Evolutionary conservation across 495 filamentous ascomycete species (phyloP), one percentile per base, ranked within the genome.

Genomic region (Penicillium atrosanguineum): DNA sequence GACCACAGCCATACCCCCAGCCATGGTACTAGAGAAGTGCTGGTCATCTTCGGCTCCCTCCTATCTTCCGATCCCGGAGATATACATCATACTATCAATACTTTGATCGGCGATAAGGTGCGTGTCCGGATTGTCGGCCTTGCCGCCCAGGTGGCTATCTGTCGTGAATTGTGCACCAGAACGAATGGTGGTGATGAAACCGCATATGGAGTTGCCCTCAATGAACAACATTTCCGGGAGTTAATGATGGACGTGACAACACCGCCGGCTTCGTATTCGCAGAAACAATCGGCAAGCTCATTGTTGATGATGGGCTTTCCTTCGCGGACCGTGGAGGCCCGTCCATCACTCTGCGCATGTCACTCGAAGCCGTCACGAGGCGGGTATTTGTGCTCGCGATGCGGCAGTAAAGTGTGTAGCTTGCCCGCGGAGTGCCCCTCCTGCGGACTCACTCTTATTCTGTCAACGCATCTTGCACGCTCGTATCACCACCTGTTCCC

Each of bases 261-360:
- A 8, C 94, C 94, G 3, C 95, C 94, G 2, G 85, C 88, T 18
- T 87, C 89, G 5, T 83, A 87, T 43, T 79, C 84, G 0, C 70
- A 81, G 31, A 84, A 85, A 63, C 82, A 86, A 60, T 82, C 78
- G 53, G 80, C 83, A 42, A 87, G 87, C 36, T 88, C 88, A 23
- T 77, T 97, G 28, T 79, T 99, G 14, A 95, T 91, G 88, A 97
- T 97, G 95, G 95, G 94, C 4, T 99, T 99, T 61, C 94, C 94
- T n/a, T 92, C 87, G 42, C 84, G 94, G 15, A 87, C 87, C n/a
- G 83, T 91, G 45, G 89, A 90, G 50, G 74, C 82, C 15, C 74
- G 71, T 20, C 83, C 87, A 46, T 84, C 83, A n/a, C 82, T 94
- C 44, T 98, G 94, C 64, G 91, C 92, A 26, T 98, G 94, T 60